Conservation (phyloP, 2,329 filamentous ascomycete genomes). For the Peltaster fructicola region DNA sequence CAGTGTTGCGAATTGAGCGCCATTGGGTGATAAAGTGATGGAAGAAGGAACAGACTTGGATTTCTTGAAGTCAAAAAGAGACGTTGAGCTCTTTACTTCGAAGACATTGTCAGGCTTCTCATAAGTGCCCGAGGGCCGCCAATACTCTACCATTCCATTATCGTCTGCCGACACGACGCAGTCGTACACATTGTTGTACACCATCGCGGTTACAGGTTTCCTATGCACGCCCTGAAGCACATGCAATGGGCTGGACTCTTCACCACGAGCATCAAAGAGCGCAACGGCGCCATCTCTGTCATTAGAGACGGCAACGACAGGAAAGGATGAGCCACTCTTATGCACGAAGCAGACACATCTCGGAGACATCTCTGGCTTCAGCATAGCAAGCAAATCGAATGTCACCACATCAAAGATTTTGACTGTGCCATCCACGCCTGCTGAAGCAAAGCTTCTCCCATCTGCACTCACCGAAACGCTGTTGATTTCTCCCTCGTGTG, state of each 20-base stretch:
- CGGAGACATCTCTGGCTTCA: conserved; percentile 59
- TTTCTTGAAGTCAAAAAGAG: conserved; percentile 94
- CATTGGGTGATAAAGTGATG: conserved; percentile 70
- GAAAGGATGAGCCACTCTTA: conserved; percentile 67
- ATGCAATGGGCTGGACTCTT: conserved; percentile 58
- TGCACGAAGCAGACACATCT: conserved; percentile 86
- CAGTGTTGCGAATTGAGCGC: conserved; percentile 69
- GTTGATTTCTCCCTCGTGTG: conserved; percentile 70
- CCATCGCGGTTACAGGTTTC: conserved; percentile 64
- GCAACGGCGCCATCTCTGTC: conserved; percentile 54
- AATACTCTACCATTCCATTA: conserved; percentile 91
- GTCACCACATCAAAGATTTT: conserved; percentile 58
- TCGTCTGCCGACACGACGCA: conserved; percentile 85
- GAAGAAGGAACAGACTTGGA: conserved; percentile 67
- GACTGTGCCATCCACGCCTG: conserved; percentile 58
- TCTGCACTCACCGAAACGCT: conserved; percentile 76
- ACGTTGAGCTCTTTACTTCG: conserved; percentile 81
- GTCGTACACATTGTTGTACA: conserved; percentile 74
- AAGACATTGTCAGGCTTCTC: conserved; percentile 89
- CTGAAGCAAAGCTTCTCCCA: conserved; percentile 83
- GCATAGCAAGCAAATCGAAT: conserved; percentile 59
- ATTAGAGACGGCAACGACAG: conserved; percentile 68
- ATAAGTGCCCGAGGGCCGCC: conserved; percentile 62
- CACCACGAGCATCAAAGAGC: conserved; percentile 80
- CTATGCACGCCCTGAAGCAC: conserved; percentile 66